Conservation (phyloP, 768 basidiomycete genomes). For the Leccinum incarnatum region DNA sequence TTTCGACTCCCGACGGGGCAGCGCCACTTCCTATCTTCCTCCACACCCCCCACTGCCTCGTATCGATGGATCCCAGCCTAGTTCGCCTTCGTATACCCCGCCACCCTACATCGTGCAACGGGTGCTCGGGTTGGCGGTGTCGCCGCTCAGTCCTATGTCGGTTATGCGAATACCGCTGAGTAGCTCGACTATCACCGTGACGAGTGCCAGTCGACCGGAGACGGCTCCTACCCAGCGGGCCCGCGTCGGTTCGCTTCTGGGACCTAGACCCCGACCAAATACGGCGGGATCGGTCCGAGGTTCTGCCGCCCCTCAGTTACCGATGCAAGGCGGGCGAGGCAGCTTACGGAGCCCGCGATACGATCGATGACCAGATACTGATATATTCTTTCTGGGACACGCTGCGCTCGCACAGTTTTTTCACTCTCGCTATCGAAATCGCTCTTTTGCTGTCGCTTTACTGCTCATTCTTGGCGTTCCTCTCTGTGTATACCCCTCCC, state of each 20-base stretch:
- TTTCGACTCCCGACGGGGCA: slow-evolving; percentile 33
- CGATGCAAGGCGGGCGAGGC: slow-evolving; percentile 32
- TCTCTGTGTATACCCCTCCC: slow-evolving; percentile 17
- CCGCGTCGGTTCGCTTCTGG: slow-evolving; percentile 27
- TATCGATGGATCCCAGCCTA: slow-evolving; percentile 19
- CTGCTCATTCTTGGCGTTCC: background rate
- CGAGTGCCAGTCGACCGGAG: slow-evolving; percentile 1
- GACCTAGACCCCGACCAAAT: slow-evolving; percentile 27
- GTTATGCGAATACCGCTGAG: background rate
- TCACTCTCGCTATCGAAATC: slow-evolving; percentile 10
- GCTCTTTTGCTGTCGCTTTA: background rate
- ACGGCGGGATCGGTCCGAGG: slow-evolving; percentile 18
- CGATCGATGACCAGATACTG: background rate
- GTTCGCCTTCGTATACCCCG: slow-evolving; percentile 13
- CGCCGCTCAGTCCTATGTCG: slow-evolving; percentile 20
- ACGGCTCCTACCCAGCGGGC: background rate
- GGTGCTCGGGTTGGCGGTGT: slow-evolving; percentile 28
- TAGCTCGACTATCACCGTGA: background rate
- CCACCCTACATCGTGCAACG: slow-evolving; percentile 33
- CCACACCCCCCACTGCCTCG: slow-evolving; percentile 42
- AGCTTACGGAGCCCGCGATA: slow-evolving; percentile 15
- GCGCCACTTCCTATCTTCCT: slow-evolving; percentile 37
- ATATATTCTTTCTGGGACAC: slow-evolving; percentile 22
- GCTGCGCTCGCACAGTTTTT: background rate
- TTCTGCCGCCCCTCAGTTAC: slow-evolving; percentile 24